A percentile compares a stretch with the other conserved stretches of the same genome.
Evolutionary conservation across 306 rosid species (phyloP).

Genomic region (Echinosophora koreensis): DNA sequence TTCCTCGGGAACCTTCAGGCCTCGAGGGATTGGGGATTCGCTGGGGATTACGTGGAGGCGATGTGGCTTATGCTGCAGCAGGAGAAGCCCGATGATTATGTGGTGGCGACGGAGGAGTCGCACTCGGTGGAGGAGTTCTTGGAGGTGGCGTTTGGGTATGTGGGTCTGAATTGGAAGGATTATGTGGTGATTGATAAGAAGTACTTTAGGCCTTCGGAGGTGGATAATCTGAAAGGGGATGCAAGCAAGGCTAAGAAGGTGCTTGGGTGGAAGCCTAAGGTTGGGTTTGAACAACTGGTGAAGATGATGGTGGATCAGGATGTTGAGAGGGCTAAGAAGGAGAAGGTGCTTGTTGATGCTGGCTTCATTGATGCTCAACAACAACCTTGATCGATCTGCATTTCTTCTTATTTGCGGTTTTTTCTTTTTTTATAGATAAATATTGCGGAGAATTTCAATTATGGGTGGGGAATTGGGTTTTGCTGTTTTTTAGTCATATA

Average conservation of each 20-base stretch:
- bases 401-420: neutral
- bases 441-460: neutral
- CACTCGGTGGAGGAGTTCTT: slow-evolving; percentile 94
- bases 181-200: slow-evolving; percentile 90
- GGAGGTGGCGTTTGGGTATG: slow-evolving; percentile 85
- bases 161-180: slow-evolving; percentile 85
- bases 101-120: slow-evolving; percentile 95
- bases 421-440: neutral
- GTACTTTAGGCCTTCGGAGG: slow-evolving; percentile 89
- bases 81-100: slow-evolving; percentile 91
- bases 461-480: neutral
- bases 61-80: slow-evolving; percentile 99
- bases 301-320: slow-evolving; percentile 99
- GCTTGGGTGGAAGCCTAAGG: slow-evolving; percentile 95
- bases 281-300: slow-evolving; percentile 83
- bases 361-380: slow-evolving; percentile 99
- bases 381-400: slow-evolving; percentile 67
- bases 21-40: slow-evolving; percentile 97
- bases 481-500: slow-evolving; percentile 14
- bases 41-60: slow-evolving; percentile 96
- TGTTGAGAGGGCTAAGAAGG: slow-evolving; percentile 84
- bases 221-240: slow-evolving; percentile 91
- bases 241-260: slow-evolving; percentile 81
- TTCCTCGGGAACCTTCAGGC: slow-evolving; percentile 88
- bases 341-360: slow-evolving; percentile 98